Evolutionary conservation across 164 flowering plant genomes (phyloP), one percentile per base, ranked within the genome.

Genomic region (Stephania japonica): DNA sequence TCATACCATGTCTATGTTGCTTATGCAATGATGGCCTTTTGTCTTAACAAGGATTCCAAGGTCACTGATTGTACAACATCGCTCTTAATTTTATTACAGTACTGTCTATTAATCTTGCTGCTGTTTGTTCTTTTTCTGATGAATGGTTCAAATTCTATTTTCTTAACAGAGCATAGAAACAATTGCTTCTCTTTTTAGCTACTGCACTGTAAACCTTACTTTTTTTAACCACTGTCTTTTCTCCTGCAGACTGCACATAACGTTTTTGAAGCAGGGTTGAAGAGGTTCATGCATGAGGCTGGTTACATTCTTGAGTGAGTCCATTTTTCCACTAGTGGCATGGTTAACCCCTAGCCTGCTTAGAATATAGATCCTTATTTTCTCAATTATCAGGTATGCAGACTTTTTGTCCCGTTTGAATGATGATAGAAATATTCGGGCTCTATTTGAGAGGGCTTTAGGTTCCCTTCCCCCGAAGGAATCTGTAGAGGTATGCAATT

Each of bases 21-120:
- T 49, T 92, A 90, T 87, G 99, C 97, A 18, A 83, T 82, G 89
- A 91, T 92, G 99, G 91, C 97, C 1, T 91, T 92, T 82, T 94
- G 99, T 82, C 95, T 89, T 69, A 96, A 94, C 86, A 94, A 94
- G 82, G 97, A 94, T 83, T 87, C 90, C 71, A 92, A 94, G 97
- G 99, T 94, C 72, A 70, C 26, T 44, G 10, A 44, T 38, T 25
- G 67, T 70, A 73, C 68, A 10, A 11, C 53, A 26, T 32, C n/a
- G 38, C 67, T 69, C 11, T 73, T 42, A 25, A 47, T 64, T 67
- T 61, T 63, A 4, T 23, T 23, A 32, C 25, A 14, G 71, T 47
- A 7, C 38, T 71, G 14, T 59, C 21, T 9, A 59, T 21, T 3
- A 19, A n/a, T 59, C 23, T 19, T 59, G 21, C 9, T n/a, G 2